Evolutionary conservation across 176 grass and related monocot species (phyloP).

Genomic region (Rhynchospora pubera): DNA sequence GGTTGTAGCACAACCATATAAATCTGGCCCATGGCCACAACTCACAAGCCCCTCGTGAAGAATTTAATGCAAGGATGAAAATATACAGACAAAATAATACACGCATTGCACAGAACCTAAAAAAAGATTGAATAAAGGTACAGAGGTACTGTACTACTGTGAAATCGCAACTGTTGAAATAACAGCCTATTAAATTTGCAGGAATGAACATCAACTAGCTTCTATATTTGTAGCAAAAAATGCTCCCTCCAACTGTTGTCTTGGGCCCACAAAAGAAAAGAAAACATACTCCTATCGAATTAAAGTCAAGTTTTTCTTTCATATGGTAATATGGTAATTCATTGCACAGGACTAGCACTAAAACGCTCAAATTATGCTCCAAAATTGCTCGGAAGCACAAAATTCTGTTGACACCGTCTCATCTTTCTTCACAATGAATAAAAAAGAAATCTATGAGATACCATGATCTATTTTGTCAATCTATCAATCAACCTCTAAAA

Average conservation of each 20-base stretch:
- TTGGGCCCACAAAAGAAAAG: neutral
- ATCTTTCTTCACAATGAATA: constrained; percentile 21
- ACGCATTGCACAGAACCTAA: neutral
- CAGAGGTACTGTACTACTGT: constrained; percentile 5
- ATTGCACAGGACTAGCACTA: neutral
- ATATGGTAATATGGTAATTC: neutral
- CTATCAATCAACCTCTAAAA: constrained; percentile 10
- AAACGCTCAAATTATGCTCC: neutral
- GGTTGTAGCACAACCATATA: neutral
- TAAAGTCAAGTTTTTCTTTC: neutral
- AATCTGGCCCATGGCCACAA: constrained; percentile 5
- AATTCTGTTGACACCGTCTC: neutral
- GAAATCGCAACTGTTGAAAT: neutral
- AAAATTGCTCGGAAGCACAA: constrained; percentile 1
- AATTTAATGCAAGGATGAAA: constrained; percentile 22
- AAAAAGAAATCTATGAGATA: constrained; percentile 20
- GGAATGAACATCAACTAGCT: neutral
- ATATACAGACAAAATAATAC: neutral
- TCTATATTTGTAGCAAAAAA: neutral
- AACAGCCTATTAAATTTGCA: constrained; percentile 12
- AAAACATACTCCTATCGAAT: neutral
- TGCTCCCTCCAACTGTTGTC: neutral
- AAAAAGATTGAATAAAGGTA: neutral
- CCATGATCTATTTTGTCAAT: constrained; percentile 6
- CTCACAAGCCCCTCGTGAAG: constrained; percentile 20